Evolutionary conservation across 495 filamentous ascomycete species (phyloP), one percentile per base, ranked within the genome.

Genomic region (Aeminium ludgeri): DNA sequence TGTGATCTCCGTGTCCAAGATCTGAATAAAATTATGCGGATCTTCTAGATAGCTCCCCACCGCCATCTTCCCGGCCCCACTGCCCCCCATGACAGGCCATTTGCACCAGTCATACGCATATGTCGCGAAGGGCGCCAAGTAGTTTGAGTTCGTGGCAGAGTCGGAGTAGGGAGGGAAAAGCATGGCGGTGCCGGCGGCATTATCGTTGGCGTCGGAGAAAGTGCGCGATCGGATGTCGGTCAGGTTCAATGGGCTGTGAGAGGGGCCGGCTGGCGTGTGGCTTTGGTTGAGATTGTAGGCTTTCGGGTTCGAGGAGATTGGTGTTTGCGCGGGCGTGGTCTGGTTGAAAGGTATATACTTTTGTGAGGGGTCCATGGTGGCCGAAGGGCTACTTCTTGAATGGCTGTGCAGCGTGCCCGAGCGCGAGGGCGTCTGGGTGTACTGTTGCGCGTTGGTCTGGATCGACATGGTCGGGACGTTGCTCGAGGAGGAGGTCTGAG

Each of bases 61-160:
- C 2, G 89, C 89, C 49, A 99, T 70, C 55, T 95, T 96, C 17
- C 89, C 89, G 8, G 72, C 76, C 29, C 56, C 53, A 32, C 46
- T 47, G 40, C 82, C 84, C 38, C 76, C 62, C 23, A 72, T 71
- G 1, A 86, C 74, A n/a, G 78, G 71, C 91, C 91, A 99, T 62
- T 96, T 96, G 60, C 89, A 99, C 91, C 91, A 99, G 65, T 99
- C 91, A 47, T 91, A 82, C 7, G 91, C 86, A 59, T 94, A 96
- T 30, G 91, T 78, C 29, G 83, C 77, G 83, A 89, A 99, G 1
- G 86, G 86, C 5, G 86, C 86, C 48, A 95, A 65, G 59, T 96
- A 96, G 51, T 87, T 94, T 62, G 86, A 78, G 51, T 80, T 83
- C 6, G 69, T 70, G 0, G 74, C 66, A 5, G 71, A 54, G 28